Evolutionary conservation across 208 protist species (phyloP).

Genomic region (Leishmania gerbilli): DNA sequence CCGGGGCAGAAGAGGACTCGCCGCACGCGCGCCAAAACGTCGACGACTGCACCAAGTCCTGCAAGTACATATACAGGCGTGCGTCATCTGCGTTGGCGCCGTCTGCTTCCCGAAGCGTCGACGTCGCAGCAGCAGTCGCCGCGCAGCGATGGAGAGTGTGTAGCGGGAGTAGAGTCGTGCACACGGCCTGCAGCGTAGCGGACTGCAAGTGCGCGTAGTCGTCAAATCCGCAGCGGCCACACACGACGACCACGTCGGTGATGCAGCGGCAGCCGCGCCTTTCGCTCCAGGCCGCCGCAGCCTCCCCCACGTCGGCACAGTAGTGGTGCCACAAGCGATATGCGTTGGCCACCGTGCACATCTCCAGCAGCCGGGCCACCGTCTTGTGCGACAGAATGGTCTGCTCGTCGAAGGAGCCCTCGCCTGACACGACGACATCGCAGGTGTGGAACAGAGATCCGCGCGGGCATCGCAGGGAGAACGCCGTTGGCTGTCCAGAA

Average conservation of each 20-base stretch:
- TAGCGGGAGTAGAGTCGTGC: slow-evolving; percentile 9
- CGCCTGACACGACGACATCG: slow-evolving; percentile 62
- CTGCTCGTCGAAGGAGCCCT: slow-evolving; percentile 82
- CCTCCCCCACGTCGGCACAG: neutral
- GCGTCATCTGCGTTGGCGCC: neutral
- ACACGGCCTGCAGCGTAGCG: slow-evolving; percentile 16
- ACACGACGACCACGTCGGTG: slow-evolving; percentile 37
- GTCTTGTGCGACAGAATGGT: slow-evolving; percentile 73
- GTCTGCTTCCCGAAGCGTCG: neutral
- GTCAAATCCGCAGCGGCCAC: slow-evolving; percentile 40
- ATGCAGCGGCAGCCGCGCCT: slow-evolving; percentile 12
- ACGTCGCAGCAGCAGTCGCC: neutral
- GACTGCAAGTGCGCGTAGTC: slow-evolving; percentile 21
- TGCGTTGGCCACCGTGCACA: slow-evolving; percentile 68
- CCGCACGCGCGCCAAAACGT: neutral
- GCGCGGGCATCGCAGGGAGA: slow-evolving; percentile 2
- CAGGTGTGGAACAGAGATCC: slow-evolving; percentile 34
- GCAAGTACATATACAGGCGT: slow-evolving; percentile 10
- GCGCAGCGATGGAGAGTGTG: neutral
- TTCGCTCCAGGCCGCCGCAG: neutral
- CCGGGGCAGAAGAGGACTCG: neutral
- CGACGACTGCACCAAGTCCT: neutral
- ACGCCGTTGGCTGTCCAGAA: neutral
- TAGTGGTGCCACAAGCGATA: slow-evolving; percentile 25
- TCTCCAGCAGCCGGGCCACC: slow-evolving; percentile 66